Evolutionary conservation across 2,329 filamentous ascomycete genomes (phyloP), one percentile per base, ranked within the genome.

Genomic region (Aspergillus sp.): DNA sequence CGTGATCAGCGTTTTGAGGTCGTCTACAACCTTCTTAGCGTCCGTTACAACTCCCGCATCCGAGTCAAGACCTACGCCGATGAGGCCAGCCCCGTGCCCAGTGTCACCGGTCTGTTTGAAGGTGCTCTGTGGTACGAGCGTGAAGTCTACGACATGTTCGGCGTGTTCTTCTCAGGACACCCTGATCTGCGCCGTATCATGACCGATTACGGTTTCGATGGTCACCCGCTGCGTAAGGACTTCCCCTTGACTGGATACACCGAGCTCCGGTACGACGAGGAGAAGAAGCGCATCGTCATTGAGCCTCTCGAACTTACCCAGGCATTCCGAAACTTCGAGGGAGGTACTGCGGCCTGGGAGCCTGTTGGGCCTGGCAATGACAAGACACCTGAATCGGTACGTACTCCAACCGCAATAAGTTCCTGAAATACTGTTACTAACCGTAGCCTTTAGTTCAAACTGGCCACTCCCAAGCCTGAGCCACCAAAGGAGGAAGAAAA

Each of bases 201-300:
- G 93, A 99, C 95, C 65, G 95, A 99, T 76, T 99, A 99, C 76
- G 95, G 95, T 53, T 99, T 99, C 72, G 96, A 99, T 76, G 95
- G 95, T 53, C 95, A 99, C 80, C 95, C 95, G 42, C 80, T 99
- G 73, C 86, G 96, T 73, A 99, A 99, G 82, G 95, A 99, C 75
- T 99, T 99, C 81, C 95, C 95, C 20, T 80, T 99, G 75, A 97
- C 95, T 2, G 95, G 95, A 48, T 99, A 99, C 82, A 99, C 95
- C 34, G 96, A 99, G 81, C 89, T 99, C 66, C 86, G 95, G 72
- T 99, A 96, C 73, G 95, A 99, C 67, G 95, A 99, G 80, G 96
- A 99, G 84, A 99, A 97, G 90, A 99, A 99, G 87, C 87, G 95
- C 62, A 97, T 99, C 73, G 93, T 99, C 60, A 93, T 96, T 33